Evolutionary conservation across 1,139 yeast genomes (phyloP), one percentile per base, ranked within the genome.

Genomic region (Pneumocystis carinii): DNA sequence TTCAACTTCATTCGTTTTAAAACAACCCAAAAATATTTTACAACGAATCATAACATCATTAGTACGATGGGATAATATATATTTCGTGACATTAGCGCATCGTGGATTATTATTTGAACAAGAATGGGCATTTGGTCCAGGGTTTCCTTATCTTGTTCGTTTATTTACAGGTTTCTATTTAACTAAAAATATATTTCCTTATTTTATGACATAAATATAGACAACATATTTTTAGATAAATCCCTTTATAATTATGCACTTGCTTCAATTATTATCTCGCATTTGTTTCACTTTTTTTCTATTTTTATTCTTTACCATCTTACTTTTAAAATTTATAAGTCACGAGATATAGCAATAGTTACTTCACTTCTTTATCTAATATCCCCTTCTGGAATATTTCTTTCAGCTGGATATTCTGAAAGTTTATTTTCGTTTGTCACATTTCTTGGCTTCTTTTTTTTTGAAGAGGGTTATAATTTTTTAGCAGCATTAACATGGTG

Each of bases 51-150:
- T 48, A 48, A 15, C 19, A 36, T 53, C 63, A 61, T 56, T 63
- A 61, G 36, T 35, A 12, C 64, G 64, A 14, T 90, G 97, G 97
- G 98, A 92, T 72, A 79, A 85, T 1, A 95, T 90, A 0, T 89
- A 85, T 73, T 90, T 87, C 70, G 73, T 81, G 35, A 82, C 84
- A 61, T 71, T 84, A 60, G 82, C 86, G 53, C 72, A 75, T 24
- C 74, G 81, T 36, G 83, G 79, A 0, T 72, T 75, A 1, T 72
- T 73, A 48, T 90, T 78, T 73, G 97, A 92, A 72, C 96, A 92
- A 72, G 95, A 89, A 74, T 87, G 83, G 79, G 97, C 95, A 8
- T 92, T 89, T 72, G 85, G 95, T 56, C 86, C 88, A 6, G 73
- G 83, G 3, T 90, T 96, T 95, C 79, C 55, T 48, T 12, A 48